Conservation (phyloP, 1,139 yeast genomes). For the Sugiyamaella sp. region DNA sequence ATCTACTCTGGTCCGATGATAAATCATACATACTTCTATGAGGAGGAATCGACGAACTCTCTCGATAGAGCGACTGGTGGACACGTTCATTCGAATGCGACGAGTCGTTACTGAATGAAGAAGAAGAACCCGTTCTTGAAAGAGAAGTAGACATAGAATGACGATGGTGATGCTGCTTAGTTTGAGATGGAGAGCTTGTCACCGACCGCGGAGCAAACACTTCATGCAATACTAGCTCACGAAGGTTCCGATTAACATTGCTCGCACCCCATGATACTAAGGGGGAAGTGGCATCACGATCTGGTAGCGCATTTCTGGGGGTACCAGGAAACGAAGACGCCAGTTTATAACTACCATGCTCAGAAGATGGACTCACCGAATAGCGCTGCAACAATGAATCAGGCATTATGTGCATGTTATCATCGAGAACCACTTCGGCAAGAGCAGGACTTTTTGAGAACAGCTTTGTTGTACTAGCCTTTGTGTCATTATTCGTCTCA, state of each 20-base stretch:
- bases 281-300: slow-evolving; percentile 22
- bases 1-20: slow-evolving; percentile 1
- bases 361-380: slow-evolving; percentile 58
- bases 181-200: slow-evolving; percentile 8
- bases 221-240: slow-evolving; percentile 67
- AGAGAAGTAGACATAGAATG: slow-evolving; percentile 17
- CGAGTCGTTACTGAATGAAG: slow-evolving; percentile 16
- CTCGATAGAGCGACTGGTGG: slow-evolving; percentile 8
- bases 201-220: slow-evolving; percentile 59
- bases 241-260: slow-evolving; percentile 62
- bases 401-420: slow-evolving; percentile 87
- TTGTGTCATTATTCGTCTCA: slow-evolving; percentile 8
- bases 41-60: slow-evolving; percentile 19
- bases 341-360: slow-evolving; percentile 21
- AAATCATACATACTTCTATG: slow-evolving; percentile 24
- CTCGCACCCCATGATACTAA: slow-evolving; percentile 57
- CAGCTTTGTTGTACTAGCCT: background rate
- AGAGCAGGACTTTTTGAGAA: slow-evolving; percentile 16
- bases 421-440: slow-evolving; percentile 78
- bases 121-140: slow-evolving; percentile 21
- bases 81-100: background rate
- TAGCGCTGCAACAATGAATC: slow-evolving; percentile 69
- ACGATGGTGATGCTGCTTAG: slow-evolving; percentile 8
- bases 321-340: slow-evolving; percentile 22
- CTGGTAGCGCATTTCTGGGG: slow-evolving; percentile 15